Percentiles rank a stretch among this genome's conserved stretches.
phyloP scores from a whole-genome alignment of 2,329 filamentous ascomycete species.

The Phyllosticta citriasiana region DNA sequence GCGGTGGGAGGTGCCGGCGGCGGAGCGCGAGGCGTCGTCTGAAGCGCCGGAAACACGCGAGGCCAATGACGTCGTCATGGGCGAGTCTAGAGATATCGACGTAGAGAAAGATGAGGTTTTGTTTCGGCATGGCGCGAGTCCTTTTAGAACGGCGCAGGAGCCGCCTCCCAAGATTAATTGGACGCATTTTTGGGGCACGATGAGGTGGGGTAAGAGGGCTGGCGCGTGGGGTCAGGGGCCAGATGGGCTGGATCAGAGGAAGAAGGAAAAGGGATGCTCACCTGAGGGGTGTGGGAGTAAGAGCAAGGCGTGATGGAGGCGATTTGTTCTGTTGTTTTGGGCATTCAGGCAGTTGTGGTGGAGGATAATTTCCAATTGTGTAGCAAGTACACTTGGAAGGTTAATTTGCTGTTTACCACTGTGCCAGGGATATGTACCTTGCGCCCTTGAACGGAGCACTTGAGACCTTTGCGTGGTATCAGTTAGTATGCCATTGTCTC shows the following conservation, averaged over 20 bases:
- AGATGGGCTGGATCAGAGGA: slow-evolving; percentile 35
- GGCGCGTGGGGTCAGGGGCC: slow-evolving; percentile 43
- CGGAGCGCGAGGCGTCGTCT: not conserved
- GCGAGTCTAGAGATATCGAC: slow-evolving; percentile 15
- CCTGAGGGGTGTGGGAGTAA: not conserved
- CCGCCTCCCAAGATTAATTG: slow-evolving; percentile 42
- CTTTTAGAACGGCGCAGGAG: slow-evolving; percentile 35
- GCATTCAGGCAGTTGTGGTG: too few relatives aligned
- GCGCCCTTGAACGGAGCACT: too few relatives aligned
- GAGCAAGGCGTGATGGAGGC: not conserved
- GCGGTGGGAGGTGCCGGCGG: slow-evolving; percentile 50
- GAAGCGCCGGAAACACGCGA: not conserved
- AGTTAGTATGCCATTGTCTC: too few relatives aligned
- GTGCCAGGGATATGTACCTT: too few relatives aligned
- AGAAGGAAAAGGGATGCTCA: slow-evolving; percentile 20
- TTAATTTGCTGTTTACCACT: too few relatives aligned
- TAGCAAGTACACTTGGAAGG: too few relatives aligned
- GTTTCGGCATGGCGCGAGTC: slow-evolving; percentile 36
- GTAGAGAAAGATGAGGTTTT: slow-evolving; percentile 22
- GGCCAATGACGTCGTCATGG: slow-evolving; percentile 11
- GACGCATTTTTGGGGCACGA: slow-evolving; percentile 45
- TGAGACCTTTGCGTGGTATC: too few relatives aligned
- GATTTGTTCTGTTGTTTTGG: not conserved
- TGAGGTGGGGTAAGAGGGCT: slow-evolving; percentile 43
- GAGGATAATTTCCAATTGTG: too few relatives aligned